Base-by-base conservation (phyloP, 2,329 filamentous ascomycete genomes). In the Myriosclerotinia scirpicola region DNA sequence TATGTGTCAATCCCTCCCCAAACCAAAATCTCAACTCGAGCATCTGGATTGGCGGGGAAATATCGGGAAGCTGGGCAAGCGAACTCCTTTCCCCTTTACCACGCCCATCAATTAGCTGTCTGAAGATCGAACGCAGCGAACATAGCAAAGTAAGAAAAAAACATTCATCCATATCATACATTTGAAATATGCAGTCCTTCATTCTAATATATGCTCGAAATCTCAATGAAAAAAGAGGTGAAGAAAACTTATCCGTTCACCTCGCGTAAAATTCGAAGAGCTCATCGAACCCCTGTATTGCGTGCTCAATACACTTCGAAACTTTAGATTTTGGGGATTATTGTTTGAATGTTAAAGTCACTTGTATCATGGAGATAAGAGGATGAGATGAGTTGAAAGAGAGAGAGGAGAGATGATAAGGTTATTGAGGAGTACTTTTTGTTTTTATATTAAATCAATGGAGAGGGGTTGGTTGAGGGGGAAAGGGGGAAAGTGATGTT, bases 271-370 rank as follows among this genome's bases (percentile, higher is more conserved):
- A 34, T 34, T 60, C 7, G 63, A 65, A 60, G 54, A 42, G 44
- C 54, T 65, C 63, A 65, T 65, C 63, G 34, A 38, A 65, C 34
- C 63, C 63, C 30, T 40, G 63, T 44, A 65, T 65, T 52, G 63
- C 63, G 63, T 65, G 63, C 63, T 65, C 36, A 42, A 42, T 42
- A 58, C 54, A 58, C 44, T 44, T 50, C 30, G 42, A 22, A 17
- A n/a, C 11, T 14, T 44, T 17, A 17, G 34, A 22, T 30, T 50
- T 60, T 20, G 15, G 30, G 9, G 7, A 22, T 22, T 15, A 5
- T n/a, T 34, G 17, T 12, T 59, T 36, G 12, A 11, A 22, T 56
- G 54, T 17, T 20, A 4, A 2, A 12, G 8, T 11, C 3, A 22
- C 22, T 36, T 20, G 17, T 2, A 56, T 34, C 11, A 7, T 12